Percentiles rank a stretch among this genome's conserved stretches.
Evolutionary conservation across 495 filamentous ascomycete species (phyloP).

Genomic region (Neurospora sp.): DNA sequence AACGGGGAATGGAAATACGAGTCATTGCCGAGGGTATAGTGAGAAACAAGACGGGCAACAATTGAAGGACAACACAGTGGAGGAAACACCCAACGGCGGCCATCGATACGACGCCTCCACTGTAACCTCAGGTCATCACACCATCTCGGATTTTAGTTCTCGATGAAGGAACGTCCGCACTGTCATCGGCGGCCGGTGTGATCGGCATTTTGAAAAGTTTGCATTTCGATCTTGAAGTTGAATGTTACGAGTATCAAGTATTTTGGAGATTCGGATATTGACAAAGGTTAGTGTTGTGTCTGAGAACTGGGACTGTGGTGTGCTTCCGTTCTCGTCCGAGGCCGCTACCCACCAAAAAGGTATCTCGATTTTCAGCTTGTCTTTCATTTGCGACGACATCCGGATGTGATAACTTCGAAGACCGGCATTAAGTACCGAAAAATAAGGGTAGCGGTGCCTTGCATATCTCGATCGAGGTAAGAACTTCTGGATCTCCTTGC

Average conservation of each 20-base stretch:
- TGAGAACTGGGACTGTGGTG: not conserved
- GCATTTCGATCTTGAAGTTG: not conserved
- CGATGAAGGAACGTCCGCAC: not conserved
- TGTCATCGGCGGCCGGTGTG: not conserved
- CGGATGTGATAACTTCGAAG: not conserved
- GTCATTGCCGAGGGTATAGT: not conserved
- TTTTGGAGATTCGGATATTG: not conserved
- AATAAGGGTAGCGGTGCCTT: not conserved
- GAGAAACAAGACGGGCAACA: not conserved
- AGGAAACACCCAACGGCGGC: not conserved
- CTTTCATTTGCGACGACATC: not conserved
- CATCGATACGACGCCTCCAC: not conserved
- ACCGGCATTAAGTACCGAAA: not conserved
- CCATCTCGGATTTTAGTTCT: not conserved
- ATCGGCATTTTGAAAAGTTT: not conserved
- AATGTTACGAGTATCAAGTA: not conserved
- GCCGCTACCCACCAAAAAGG: not conserved
- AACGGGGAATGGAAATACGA: not conserved
- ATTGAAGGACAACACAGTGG: not conserved
- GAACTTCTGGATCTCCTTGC: not conserved
- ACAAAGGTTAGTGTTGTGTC: not conserved
- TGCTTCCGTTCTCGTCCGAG: not conserved
- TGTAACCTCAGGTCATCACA: not conserved
- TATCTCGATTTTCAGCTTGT: not conserved
- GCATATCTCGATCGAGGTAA: not conserved